Base-by-base conservation (phyloP, 1,284 basidiomycete genomes). In the Tylopilus orsonianus region DNA sequence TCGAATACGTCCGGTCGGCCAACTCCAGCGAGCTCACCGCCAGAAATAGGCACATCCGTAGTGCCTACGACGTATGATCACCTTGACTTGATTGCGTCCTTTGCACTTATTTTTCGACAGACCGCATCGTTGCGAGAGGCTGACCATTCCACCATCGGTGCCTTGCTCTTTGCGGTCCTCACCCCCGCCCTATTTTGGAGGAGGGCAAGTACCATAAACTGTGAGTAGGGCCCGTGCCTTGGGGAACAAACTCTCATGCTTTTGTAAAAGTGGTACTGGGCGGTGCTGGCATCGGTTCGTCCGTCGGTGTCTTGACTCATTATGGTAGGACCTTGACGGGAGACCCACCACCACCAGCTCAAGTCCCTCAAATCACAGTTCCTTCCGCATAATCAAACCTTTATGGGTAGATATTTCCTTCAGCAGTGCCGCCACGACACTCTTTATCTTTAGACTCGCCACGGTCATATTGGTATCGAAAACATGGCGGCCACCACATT, bases 61-160 rank as follows among this genome's bases (percentile, higher is more conserved):
- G 70, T 8, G 71, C 72, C 43, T 87, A 87, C 59, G 72, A 87
- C 61, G 85, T 87, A 62, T 36, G 66, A 61, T 34, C 20, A 36
- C 26, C 39, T 42, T 27, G 27, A 20, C 20, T 41, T 26, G 4
- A 8, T 41, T 18, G 9, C 32, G 4, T 44, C 9, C 6, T 39
- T 7, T 10, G 4, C 22, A 10, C 49, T 49, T 14, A 60, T 7
- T 16, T 19, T 10, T 39, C 43, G 41, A 27, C 51, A 88, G 85
- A 77, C 74, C 12, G 66, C 71, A 36, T 75, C 77, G 16, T 65
- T 86, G 46, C 71, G 85, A 53, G 72, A 74, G 29, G 79, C 87
- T 48, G 87, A 89, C 60, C 80, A 87, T 61, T 75, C 85, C 16
- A 85, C 79, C 5, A 85, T 89, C 39, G 87, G 87, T 27, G 73